Evolutionary conservation across 2,329 filamentous ascomycete species (phyloP), one percentile per base, ranked within the genome.

Genomic region (Clonostachys rosea): DNA sequence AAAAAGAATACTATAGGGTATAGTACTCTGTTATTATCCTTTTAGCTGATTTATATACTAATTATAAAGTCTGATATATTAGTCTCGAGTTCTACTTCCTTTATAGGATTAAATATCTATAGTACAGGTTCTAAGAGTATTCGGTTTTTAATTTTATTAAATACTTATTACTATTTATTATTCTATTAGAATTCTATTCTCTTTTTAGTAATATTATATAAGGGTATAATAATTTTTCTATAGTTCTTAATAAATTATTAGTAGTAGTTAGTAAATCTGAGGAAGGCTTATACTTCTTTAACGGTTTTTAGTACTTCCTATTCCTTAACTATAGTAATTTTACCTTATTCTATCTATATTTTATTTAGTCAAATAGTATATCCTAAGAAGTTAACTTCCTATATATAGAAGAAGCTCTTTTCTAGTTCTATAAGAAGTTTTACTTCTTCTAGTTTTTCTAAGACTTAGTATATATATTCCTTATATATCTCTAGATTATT

Each of bases 71-170:
- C n/a, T 7, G 4, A 42, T 2, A 7, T 42, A 17, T n/a, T 16
- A 20, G 18, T 17, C 9, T 16, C 24, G 24, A 13, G 8, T 42
- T 17, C 18, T 42, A 42, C 2, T 42, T 17, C 5, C 14, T 34
- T 40, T n/a, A 45, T 42, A 46, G 10, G 10, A 4, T 44, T 42
- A 41, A 50, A 33, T 33, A 45, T 36, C 20, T 34, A 40, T 33
- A 40, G 33, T 33, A 50, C 34, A 14, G 3, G 11, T 39, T 39
- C 10, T 39, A 14, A 39, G 3, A 39, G 13, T 14, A 39, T 39
- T 7, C 7, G 7, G 2, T 39, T 39, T 10, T 39, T 39, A 39
- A 39, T 39, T 39, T 39, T 14, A 39, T 14, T 14, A 39, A 39
- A 39, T 39, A 39, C 11, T 39, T 39, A 10, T 3, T 42, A 42